These are phyloP conservation scores for Fraxinus baroniana DNA, from an alignment of 305 asterid genomes.

Conservation along the genomic window DNA sequence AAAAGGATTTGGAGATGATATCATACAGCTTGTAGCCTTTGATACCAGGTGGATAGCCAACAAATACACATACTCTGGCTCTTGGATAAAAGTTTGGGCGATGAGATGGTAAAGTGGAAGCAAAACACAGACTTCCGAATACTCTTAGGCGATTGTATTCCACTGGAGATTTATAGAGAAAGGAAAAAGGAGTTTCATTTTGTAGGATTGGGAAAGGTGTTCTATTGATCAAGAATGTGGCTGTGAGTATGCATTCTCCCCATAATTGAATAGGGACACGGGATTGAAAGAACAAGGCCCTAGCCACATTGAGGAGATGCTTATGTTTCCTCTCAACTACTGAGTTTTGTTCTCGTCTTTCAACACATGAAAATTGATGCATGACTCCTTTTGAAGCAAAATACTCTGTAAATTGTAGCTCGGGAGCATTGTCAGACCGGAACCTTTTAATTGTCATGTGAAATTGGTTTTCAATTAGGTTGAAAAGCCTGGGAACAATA, in stretches of 20 bases:
- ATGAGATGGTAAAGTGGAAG: background rate
- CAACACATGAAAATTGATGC: background rate
- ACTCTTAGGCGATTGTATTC: background rate
- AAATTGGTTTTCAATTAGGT: background rate
- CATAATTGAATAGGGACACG: background rate
- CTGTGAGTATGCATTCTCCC: background rate
- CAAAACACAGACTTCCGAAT: background rate
- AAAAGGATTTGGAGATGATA: background rate
- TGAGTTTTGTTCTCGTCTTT: background rate
- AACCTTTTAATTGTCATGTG: background rate
- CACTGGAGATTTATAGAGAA: background rate
- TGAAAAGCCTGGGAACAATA: background rate
- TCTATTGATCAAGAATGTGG: background rate
- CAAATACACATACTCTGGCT: background rate
- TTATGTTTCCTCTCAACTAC: background rate
- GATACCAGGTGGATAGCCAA: background rate
- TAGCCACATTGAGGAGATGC: background rate
- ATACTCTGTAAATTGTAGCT: background rate
- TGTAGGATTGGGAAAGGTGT: background rate
- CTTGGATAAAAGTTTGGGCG: background rate
- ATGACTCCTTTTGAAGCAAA: background rate
- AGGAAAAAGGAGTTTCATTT: background rate
- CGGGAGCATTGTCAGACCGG: background rate
- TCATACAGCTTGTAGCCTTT: background rate
- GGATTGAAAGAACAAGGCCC: background rate